Evolutionary conservation across 2,329 filamentous ascomycete species (phyloP).

Genomic region (Catunica adiposa): DNA sequence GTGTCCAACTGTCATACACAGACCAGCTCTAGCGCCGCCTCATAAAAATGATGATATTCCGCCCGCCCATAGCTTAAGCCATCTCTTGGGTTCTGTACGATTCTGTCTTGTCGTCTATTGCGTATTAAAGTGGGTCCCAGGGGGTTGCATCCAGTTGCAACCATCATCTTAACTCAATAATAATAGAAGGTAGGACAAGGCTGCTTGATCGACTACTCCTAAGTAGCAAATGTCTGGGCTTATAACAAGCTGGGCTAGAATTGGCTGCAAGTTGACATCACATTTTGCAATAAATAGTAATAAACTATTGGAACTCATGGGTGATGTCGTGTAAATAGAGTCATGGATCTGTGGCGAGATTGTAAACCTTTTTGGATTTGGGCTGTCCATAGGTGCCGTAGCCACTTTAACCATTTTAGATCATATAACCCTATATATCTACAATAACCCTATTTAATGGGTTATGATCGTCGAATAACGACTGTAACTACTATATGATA

Average conservation of each 20-base stretch:
- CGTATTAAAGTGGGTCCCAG: not conserved
- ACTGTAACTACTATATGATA: no score
- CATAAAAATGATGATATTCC: not conserved
- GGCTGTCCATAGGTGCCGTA: not conserved
- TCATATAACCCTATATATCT: not conserved
- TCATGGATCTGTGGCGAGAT: not conserved
- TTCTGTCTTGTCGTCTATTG: not conserved
- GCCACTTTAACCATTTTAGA: not conserved
- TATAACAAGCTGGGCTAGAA: not conserved
- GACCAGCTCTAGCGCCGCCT: not conserved
- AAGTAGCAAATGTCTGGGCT: not conserved
- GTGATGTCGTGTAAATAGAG: not conserved
- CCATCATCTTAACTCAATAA: not conserved
- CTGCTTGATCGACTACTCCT: not conserved
- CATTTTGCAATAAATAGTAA: not conserved
- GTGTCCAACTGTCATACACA: no score
- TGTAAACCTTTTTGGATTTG: not conserved
- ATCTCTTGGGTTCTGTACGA: not conserved
- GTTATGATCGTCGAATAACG: no score
- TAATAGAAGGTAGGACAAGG: not conserved
- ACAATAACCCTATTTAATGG: no score
- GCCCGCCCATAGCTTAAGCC: not conserved
- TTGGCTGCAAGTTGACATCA: not conserved
- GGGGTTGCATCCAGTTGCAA: not conserved
- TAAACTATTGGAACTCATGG: not conserved